Conservation (phyloP, 352 stramenopile genomes). For the Bremia lactucae region DNA sequence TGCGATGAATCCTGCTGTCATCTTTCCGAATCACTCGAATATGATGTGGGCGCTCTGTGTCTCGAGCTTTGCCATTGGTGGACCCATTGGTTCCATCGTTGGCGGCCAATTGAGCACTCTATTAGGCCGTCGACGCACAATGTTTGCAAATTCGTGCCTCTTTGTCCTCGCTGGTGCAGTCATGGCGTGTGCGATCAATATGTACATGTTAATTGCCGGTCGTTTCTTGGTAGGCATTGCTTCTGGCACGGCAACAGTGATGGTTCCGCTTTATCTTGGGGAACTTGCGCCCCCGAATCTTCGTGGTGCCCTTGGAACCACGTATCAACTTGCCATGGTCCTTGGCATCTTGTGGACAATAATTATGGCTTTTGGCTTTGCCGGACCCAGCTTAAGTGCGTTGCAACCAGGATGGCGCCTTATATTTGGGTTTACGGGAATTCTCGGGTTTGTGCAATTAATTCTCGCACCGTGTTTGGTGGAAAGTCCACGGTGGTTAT, state of each 20-base stretch:
- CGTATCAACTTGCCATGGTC: slow-evolving; percentile 62
- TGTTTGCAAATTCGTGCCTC: slow-evolving; percentile 40
- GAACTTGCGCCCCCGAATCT: slow-evolving; percentile 59
- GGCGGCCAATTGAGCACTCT: slow-evolving; percentile 36
- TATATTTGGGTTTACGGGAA: slow-evolving; percentile 51
- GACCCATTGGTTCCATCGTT: slow-evolving; percentile 41
- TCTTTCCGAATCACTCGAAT: slow-evolving; percentile 53
- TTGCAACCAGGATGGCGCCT: slow-evolving; percentile 46
- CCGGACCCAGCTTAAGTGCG: slow-evolving; percentile 32
- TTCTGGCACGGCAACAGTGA: slow-evolving; percentile 48
- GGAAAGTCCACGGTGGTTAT: slow-evolving; percentile 54
- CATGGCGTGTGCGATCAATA: slow-evolving; percentile 50
- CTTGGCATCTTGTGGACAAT: slow-evolving; percentile 36
- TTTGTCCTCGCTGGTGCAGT: slow-evolving; percentile 39
- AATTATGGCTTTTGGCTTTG: slow-evolving; percentile 50
- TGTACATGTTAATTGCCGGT: slow-evolving; percentile 56
- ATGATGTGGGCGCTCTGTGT: slow-evolving; percentile 53
- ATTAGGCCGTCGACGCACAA: slow-evolving; percentile 44
- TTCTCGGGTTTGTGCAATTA: slow-evolving; percentile 43
- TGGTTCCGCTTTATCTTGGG: slow-evolving; percentile 60
- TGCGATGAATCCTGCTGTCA: slow-evolving; percentile 30
- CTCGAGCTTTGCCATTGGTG: slow-evolving; percentile 49
- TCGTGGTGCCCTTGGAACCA: slow-evolving; percentile 46
- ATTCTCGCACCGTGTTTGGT: slow-evolving; percentile 38
- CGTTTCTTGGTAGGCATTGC: slow-evolving; percentile 62